Conservation (phyloP, 495 filamentous ascomycete genomes). For the Tuber umbilicatum region DNA sequence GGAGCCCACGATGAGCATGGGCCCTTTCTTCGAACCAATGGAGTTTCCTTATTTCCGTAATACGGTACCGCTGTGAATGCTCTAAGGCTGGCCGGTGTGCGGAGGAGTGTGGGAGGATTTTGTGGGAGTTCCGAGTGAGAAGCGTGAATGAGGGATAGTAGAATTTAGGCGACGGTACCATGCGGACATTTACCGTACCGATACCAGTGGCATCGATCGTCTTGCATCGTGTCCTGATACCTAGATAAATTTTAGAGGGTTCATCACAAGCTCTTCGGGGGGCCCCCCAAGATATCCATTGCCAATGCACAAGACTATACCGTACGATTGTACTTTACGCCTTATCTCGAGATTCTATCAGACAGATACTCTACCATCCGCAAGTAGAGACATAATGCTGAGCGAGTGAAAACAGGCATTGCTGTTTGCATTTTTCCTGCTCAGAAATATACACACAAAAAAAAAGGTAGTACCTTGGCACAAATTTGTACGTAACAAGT, state of each 20-base stretch:
- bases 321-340: background rate
- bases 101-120: background rate
- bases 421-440: background rate
- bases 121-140: background rate
- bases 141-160: background rate
- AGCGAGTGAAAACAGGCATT: background rate
- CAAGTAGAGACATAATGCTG: background rate
- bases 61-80: background rate
- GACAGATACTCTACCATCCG: background rate
- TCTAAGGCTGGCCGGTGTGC: background rate
- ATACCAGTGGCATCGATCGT: background rate
- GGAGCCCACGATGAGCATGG: background rate
- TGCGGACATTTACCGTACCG: background rate
- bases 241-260: background rate
- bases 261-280: background rate
- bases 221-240: background rate
- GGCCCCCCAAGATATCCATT: background rate
- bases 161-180: no score
- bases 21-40: background rate
- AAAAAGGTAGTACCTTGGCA: background rate
- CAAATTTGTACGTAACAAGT: background rate
- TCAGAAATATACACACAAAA: background rate
- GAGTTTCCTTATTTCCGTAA: background rate
- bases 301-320: background rate
- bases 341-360: background rate